Evolutionary conservation across 2,329 filamentous ascomycete species (phyloP).

Genomic region (Fusarium annulatum): DNA sequence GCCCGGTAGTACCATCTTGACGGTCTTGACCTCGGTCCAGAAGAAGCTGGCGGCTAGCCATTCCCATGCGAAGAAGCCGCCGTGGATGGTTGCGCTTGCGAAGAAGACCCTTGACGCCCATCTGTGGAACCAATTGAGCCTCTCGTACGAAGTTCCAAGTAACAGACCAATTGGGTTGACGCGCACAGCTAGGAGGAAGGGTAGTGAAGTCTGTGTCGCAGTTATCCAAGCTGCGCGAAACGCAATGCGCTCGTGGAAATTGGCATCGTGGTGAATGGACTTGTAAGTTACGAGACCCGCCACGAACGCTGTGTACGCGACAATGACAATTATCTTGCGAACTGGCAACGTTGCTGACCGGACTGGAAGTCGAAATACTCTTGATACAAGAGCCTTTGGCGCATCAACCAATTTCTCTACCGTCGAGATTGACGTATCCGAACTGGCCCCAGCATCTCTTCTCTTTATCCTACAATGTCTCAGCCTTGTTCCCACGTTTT

Average conservation of each 20-base stretch:
- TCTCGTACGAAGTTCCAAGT: conserved; percentile 42
- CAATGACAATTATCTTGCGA: conserved; percentile 24
- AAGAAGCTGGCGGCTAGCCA: conserved; percentile 43
- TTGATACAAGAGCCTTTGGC: conserved; percentile 14
- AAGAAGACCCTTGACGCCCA: conserved; percentile 42
- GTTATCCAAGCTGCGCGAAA: conserved; percentile 45
- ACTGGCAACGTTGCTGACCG: conserved; percentile 32
- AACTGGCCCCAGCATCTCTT: conserved; percentile 24
- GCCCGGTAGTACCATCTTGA: conserved; percentile 44
- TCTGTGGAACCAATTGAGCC: conserved; percentile 43
- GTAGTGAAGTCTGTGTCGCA: conserved; percentile 37
- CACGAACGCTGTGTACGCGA: conserved; percentile 36
- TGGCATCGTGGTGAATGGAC: conserved; percentile 43
- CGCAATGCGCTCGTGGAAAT: conserved; percentile 40
- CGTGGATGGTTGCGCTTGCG: conserved; percentile 42
- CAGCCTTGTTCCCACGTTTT: background rate
- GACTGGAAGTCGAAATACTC: conserved; percentile 14
- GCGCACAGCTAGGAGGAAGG: conserved; percentile 40
- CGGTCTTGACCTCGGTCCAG: conserved; percentile 41
- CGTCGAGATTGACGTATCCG: conserved; percentile 18
- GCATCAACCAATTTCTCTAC: conserved; percentile 32
- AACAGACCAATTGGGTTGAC: conserved; percentile 41
- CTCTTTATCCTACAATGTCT: conserved; percentile 27
- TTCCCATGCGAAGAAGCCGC: conserved; percentile 39
- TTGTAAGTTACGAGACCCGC: conserved; percentile 41